These are phyloP conservation scores for Spathaspora hagerdaliae DNA, from an alignment of 805 yeast genomes.

Conservation along the genomic window DNA sequence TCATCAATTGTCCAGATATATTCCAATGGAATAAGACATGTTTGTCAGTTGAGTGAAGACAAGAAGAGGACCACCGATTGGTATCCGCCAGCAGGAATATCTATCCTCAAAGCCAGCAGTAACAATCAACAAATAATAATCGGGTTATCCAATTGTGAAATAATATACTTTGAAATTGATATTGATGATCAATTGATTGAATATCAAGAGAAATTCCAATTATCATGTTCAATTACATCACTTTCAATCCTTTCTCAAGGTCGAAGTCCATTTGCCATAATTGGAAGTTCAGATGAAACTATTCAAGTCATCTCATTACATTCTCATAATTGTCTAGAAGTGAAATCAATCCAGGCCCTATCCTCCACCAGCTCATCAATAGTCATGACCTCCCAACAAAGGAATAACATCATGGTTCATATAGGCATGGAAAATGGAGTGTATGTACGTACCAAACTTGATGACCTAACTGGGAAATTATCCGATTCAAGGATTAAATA, in stretches of 20 bases:
- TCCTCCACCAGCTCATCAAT: conserved; percentile 40
- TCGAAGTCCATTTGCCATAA: conserved; percentile 53
- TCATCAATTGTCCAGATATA: conserved; percentile 70
- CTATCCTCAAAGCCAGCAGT: conserved; percentile 54
- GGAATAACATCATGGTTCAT: conserved; percentile 45
- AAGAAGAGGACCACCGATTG: conserved; percentile 54
- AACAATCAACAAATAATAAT: conserved; percentile 67
- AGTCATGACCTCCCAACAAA: conserved; percentile 16
- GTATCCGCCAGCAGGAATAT: conserved; percentile 78
- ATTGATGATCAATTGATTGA: conserved; percentile 62
- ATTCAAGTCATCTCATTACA: conserved; percentile 64
- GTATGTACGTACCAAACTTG: conserved; percentile 60
- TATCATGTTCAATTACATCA: conserved; percentile 47
- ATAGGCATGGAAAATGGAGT: conserved; percentile 85
- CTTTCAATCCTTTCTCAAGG: conserved; percentile 41
- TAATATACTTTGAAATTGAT: conserved; percentile 80
- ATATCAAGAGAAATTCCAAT: conserved; percentile 56
- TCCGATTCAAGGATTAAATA: conserved; percentile 65
- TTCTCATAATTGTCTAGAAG: conserved; percentile 55
- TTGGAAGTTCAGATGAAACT: conserved; percentile 69
- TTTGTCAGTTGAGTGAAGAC: conserved; percentile 18
- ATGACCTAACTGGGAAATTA: conserved; percentile 52
- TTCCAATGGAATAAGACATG: conserved; percentile 62
- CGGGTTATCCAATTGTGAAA: conserved; percentile 66
- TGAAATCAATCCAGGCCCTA: conserved; percentile 62